These are phyloP conservation scores for Favolaschia claudopus DNA, from an alignment of 768 basidiomycete genomes.

Conservation along the genomic window DNA sequence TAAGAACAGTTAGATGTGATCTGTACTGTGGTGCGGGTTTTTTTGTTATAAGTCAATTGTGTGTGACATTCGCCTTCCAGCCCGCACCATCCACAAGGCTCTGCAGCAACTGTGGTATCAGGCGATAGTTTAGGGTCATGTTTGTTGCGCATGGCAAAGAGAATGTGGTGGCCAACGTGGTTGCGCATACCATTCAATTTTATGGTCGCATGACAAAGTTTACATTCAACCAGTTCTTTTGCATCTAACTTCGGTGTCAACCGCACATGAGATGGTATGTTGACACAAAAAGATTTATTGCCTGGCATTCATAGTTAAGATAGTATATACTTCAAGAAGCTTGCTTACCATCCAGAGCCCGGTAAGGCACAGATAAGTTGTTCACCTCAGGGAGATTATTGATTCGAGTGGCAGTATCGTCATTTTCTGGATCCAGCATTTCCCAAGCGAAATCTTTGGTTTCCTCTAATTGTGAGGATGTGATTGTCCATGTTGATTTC, in stretches of 20 bases:
- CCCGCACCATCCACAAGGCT: constrained; percentile 12
- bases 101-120: neutral
- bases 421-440: constrained; percentile 8
- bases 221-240: neutral
- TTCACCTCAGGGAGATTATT: neutral
- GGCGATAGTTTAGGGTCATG: neutral
- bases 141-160: neutral
- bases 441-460: neutral
- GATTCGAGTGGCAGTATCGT: neutral
- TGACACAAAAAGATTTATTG: neutral
- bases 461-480: neutral
- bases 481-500: neutral
- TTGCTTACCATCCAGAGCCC: neutral
- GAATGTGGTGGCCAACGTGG: constrained; percentile 14
- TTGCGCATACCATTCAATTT: constrained; percentile 3
- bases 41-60: neutral
- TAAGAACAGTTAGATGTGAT: constrained; percentile 18
- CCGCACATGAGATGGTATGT: neutral
- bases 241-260: neutral
- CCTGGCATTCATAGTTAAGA: neutral
- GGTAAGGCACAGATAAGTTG: neutral
- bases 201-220: neutral
- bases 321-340: neutral
- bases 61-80: constrained; percentile 10
- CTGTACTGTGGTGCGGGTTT: neutral